These are phyloP conservation scores for Colletotrichum tropicale DNA, from an alignment of 2,329 filamentous ascomycete genomes.

Conservation along the genomic window DNA sequence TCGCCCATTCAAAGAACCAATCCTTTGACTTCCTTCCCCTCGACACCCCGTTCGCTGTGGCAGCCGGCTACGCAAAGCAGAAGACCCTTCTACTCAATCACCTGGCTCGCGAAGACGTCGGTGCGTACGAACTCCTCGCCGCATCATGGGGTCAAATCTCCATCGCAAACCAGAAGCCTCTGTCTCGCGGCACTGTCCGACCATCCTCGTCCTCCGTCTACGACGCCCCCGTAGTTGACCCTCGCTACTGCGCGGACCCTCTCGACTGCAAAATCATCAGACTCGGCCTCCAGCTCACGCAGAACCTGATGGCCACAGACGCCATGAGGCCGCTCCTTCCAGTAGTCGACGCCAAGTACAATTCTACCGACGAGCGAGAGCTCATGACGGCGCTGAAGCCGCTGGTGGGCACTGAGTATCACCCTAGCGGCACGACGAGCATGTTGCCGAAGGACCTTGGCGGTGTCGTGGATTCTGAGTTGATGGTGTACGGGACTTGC, in stretches of 20 bases:
- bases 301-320: constrained; percentile 29
- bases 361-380: constrained; percentile 24
- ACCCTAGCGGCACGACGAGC: constrained; percentile 49
- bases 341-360: constrained; percentile 23
- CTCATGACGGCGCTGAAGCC: constrained; percentile 34
- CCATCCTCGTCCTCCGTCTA: constrained; percentile 41
- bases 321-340: constrained; percentile 23
- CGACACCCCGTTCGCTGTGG: constrained; percentile 34
- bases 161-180: constrained; percentile 39
- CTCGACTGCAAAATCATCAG: constrained; percentile 38
- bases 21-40: constrained; percentile 23
- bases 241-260: constrained; percentile 46
- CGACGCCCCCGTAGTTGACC: constrained; percentile 42
- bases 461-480: constrained; percentile 46
- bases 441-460: constrained; percentile 50
- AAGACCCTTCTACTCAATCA: constrained; percentile 28
- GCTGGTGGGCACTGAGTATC: constrained; percentile 40
- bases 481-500: constrained; percentile 53
- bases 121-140: constrained; percentile 32
- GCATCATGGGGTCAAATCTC: constrained; percentile 35
- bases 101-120: constrained; percentile 24
- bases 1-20: constrained; percentile 24
- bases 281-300: constrained; percentile 27
- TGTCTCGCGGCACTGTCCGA: constrained; percentile 48
- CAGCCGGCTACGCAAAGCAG: constrained; percentile 40